phyloP scores from a whole-genome alignment of 2,329 filamentous ascomycete genomes.

The Epichloe baconii region DNA sequence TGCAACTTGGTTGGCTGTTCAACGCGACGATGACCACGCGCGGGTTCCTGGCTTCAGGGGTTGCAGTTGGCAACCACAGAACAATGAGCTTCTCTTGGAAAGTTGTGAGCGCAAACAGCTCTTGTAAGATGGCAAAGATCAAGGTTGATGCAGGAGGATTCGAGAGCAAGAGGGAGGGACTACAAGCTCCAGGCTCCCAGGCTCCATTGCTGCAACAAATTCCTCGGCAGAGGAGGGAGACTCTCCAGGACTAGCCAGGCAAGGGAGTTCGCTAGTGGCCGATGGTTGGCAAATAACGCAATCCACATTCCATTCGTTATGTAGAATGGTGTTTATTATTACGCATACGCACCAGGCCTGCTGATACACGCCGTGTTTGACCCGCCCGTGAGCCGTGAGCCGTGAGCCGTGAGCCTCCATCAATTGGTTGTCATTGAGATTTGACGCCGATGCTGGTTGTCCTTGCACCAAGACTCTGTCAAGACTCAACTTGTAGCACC shows the following conservation, averaged over 20 bases:
- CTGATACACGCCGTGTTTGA: slow-evolving; percentile 4
- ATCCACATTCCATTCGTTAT: not conserved
- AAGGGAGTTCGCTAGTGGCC: not conserved
- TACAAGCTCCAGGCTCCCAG: not conserved
- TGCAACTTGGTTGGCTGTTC: not conserved
- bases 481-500: too few species aligned
- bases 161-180: not conserved
- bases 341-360: slow-evolving; percentile 1
- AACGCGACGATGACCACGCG: not conserved
- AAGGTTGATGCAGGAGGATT: too few species aligned
- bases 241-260: not conserved
- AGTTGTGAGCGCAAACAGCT: not conserved
- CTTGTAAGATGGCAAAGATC: not conserved
- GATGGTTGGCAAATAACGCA: not conserved
- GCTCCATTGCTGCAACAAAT: not conserved
- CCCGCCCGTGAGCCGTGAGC: not conserved
- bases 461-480: too few species aligned
- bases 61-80: not conserved
- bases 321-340: not conserved
- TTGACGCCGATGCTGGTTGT: not conserved
- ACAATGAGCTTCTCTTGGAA: not conserved
- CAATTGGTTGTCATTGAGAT: not conserved
- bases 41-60: not conserved
- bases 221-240: not conserved
- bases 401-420: not conserved